Evolutionary conservation across 2,329 filamentous ascomycete genomes (phyloP).

Genomic region (Hypoxylon sp.): DNA sequence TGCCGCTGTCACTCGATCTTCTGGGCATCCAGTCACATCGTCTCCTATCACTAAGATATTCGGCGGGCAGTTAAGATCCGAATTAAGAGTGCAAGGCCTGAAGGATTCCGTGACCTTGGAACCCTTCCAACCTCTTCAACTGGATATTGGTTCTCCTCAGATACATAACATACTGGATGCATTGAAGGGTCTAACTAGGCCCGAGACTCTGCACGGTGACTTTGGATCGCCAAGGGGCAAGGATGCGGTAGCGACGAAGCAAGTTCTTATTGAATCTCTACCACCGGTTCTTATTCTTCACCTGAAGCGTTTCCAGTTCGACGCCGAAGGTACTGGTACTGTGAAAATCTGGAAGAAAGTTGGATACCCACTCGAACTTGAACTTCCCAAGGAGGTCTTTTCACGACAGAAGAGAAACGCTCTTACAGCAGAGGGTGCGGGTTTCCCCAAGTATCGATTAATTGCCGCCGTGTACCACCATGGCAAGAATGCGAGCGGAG

Average conservation of each 20-base stretch:
- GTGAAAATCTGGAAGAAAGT: slow-evolving; percentile 99
- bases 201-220: slow-evolving; percentile 87
- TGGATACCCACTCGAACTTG: slow-evolving; percentile 92
- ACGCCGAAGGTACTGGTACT: slow-evolving; percentile 82
- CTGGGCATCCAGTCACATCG: slow-evolving; percentile 77
- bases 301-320: slow-evolving; percentile 97
- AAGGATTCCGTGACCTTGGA: slow-evolving; percentile 94
- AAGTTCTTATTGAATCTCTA: slow-evolving; percentile 91
- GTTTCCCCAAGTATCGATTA: slow-evolving; percentile 85
- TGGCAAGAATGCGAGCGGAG: slow-evolving; percentile 94
- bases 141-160: slow-evolving; percentile 90
- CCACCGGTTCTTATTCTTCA: slow-evolving; percentile 94
- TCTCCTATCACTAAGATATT: slow-evolving; percentile 96
- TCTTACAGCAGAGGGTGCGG: slow-evolving; percentile 72
- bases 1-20: slow-evolving; percentile 85
- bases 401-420: slow-evolving; percentile 79
- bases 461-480: slow-evolving; percentile 97
- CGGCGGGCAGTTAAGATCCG: slow-evolving; percentile 89
- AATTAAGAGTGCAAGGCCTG: slow-evolving; percentile 85
- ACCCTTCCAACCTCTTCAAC: slow-evolving; percentile 92
- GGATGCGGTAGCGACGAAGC: slow-evolving; percentile 86
- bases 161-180: slow-evolving; percentile 94
- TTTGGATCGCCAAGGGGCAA: slow-evolving; percentile 84
- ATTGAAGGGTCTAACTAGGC: slow-evolving; percentile 83
- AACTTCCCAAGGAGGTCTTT: slow-evolving; percentile 92